Evolutionary conservation across 169 alveolate species (phyloP).

Genomic region (Plasmodium knowlesi): DNA sequence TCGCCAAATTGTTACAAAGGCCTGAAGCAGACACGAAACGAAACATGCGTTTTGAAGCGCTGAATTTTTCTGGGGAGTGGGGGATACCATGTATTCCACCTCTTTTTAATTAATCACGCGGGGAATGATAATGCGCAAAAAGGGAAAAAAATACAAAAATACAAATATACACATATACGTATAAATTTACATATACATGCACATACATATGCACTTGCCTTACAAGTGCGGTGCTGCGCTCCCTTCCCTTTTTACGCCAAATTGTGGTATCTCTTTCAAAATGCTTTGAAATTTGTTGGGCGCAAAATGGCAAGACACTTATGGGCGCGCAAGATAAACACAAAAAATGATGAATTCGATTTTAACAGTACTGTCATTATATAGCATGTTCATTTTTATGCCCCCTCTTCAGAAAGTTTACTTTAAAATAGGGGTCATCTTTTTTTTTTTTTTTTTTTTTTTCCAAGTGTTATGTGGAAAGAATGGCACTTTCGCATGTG

Average conservation of each 20-base stretch:
- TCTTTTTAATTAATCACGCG: background rate
- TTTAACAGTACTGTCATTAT: background rate
- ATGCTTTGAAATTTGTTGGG: background rate
- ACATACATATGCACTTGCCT: background rate
- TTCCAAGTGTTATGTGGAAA: background rate
- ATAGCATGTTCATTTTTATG: background rate
- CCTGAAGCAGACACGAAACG: background rate
- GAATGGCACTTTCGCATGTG: background rate
- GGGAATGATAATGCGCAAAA: background rate
- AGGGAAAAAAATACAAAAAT: background rate
- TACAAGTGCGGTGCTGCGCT: background rate
- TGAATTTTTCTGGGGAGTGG: conserved; percentile 8
- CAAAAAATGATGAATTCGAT: background rate
- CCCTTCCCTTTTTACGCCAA: background rate
- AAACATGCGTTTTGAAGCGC: background rate
- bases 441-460: background rate
- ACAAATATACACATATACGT: background rate
- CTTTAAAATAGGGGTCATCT: background rate
- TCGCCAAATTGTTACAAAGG: background rate
- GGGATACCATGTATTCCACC: background rate
- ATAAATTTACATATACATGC: background rate
- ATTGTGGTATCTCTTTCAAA: background rate
- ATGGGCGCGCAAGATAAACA: background rate
- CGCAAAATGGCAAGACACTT: background rate
- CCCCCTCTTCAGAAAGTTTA: background rate